phyloP scores from a whole-genome alignment of 352 stramenopile species.

The Pythium chondricola region DNA sequence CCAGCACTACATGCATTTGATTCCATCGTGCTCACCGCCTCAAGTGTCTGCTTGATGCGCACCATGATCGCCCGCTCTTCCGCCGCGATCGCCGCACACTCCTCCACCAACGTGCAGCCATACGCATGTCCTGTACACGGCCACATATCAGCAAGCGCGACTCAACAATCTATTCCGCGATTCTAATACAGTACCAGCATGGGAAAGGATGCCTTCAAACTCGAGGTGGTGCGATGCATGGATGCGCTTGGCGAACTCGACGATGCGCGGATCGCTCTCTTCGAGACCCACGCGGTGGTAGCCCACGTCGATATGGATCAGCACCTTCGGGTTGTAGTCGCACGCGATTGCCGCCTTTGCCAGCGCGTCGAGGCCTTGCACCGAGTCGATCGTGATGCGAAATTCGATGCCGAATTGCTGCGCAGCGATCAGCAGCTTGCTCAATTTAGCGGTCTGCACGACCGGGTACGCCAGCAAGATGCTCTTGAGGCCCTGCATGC shows the following conservation, averaged over 20 bases:
- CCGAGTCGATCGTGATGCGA: conserved; percentile 55
- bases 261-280: conserved; percentile 39
- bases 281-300: conserved; percentile 74
- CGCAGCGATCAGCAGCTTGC: conserved; percentile 38
- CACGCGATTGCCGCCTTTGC: conserved; percentile 38
- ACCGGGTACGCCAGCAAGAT: conserved; percentile 64
- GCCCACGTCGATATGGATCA: conserved; percentile 69
- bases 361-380: conserved; percentile 40
- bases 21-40: conserved; percentile 18
- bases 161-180: not conserved
- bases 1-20: not conserved
- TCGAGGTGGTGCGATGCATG: conserved; percentile 38
- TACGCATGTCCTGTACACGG: conserved; percentile 44
- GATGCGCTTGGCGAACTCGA: conserved; percentile 46
- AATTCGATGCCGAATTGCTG: conserved; percentile 45
- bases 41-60: conserved; percentile 50
- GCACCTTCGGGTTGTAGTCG: conserved; percentile 38
- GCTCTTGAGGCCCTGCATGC: conserved; percentile 37
- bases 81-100: conserved; percentile 51
- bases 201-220: conserved; percentile 55
- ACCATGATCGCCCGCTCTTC: conserved; percentile 55
- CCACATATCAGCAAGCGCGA: not conserved
- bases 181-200: conserved; percentile 26
- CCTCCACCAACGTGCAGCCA: conserved; percentile 33
- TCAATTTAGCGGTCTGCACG: conserved; percentile 50